Evolutionary conservation across 495 filamentous ascomycete genomes (phyloP).

Genomic region (Staphylotrichum tortipilum): DNA sequence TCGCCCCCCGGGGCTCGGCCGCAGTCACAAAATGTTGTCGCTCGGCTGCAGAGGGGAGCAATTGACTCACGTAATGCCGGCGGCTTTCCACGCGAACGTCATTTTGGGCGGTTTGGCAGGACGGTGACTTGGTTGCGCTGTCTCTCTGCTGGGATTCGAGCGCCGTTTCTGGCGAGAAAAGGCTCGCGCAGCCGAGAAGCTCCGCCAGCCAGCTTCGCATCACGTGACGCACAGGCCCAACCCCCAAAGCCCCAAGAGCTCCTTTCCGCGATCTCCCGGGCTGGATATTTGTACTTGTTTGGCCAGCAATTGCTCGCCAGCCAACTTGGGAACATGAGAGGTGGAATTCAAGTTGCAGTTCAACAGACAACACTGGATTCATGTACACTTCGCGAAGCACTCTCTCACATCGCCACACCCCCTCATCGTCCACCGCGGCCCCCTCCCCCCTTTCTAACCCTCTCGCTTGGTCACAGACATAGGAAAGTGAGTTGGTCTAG

Average conservation of each 20-base stretch:
- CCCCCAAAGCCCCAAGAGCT: background rate
- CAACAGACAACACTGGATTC: background rate
- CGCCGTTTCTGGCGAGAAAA: constrained; percentile 17
- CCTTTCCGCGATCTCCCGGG: background rate
- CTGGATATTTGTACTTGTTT: background rate
- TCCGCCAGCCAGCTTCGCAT: constrained; percentile 24
- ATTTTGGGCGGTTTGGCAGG: constrained; percentile 57
- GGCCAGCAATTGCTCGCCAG: too few relatives aligned
- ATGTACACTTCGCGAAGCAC: background rate
- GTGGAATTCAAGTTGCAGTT: too few relatives aligned
- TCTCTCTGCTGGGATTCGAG: background rate
- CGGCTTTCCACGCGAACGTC: constrained; percentile 97
- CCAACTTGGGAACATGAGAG: too few relatives aligned
- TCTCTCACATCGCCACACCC: background rate
- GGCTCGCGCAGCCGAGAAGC: constrained; percentile 25
- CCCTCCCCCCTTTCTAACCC: background rate
- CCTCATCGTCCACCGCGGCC: background rate
- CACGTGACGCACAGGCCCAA: constrained; percentile 10
- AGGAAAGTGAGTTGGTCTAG: constrained; percentile 29
- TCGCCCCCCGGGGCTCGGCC: background rate
- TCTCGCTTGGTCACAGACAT: constrained; percentile 8
- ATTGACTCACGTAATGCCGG: constrained; percentile 80
- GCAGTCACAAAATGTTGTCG: background rate
- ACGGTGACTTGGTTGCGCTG: constrained; percentile 14
- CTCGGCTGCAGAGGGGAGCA: background rate